Base-by-base conservation (phyloP, 805 yeast genomes). In the Candida suzukii region DNA sequence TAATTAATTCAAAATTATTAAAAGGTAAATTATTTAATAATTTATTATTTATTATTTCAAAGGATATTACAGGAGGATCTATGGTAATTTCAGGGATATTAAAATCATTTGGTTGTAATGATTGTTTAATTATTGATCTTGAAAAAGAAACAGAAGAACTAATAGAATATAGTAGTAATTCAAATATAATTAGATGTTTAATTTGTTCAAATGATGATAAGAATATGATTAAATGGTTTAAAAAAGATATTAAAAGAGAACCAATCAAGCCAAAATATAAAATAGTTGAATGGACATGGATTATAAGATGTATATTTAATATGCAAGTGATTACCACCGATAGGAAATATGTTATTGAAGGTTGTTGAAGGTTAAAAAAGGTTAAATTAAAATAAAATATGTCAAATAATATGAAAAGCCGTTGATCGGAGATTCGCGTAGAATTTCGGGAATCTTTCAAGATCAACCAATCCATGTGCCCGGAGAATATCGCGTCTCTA, bases 231-330 rank as follows among this genome's bases (percentile, higher is more conserved):
- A 56, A 54, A 18, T 65, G 65, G 37, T 37, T 38, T 17, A 54
- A 49, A 18, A 43, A 52, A n/a, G 41, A 58, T 18, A 45, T 44
- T 21, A 46, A 42, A 33, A 49, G 28, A 3, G 35, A n/a, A n/a
- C n/a, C n/a, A n/a, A n/a, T n/a, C n/a, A n/a, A n/a, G n/a, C n/a
- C 38, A 16, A 51, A 44, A 11, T 70, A 55, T 29, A 58, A 57
- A 12, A 60, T 74, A 2, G 68, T 77, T 16, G 82, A 76, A 45
- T 79, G 84, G 85, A 75, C 78, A 39, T 77, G 83, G 82, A 72
- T 81, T 39, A 76, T 79, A 13, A 58, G 68, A 43, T 67, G 78
- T 37, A 73, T 79, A 0, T 78, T 79, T 57, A 66, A 64, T 38
- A 66, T 71, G 68, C 49, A 56, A n/a, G 19, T 31, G n/a, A 31